Evolutionary conservation across 805 yeast species (phyloP).

Genomic region (Grigorovia jiainica): DNA sequence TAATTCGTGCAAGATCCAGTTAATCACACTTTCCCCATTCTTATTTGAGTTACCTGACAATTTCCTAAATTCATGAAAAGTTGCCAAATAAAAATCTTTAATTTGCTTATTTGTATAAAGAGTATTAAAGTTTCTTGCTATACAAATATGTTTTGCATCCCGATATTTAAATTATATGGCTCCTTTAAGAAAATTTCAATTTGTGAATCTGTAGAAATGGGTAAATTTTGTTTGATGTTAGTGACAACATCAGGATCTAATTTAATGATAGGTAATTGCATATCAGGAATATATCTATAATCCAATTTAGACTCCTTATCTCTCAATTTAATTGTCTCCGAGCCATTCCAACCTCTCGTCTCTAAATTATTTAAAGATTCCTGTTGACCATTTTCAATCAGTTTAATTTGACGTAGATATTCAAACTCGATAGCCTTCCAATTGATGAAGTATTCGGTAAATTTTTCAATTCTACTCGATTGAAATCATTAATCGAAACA

Average conservation of each 20-base stretch:
- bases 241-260: constrained; percentile 35
- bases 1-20: constrained; percentile 79
- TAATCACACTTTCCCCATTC: constrained; percentile 40
- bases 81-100: constrained; percentile 41
- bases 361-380: constrained; percentile 35
- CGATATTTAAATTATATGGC: constrained; percentile 52
- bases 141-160: constrained; percentile 64
- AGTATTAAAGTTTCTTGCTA: constrained; percentile 28
- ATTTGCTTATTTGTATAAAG: constrained; percentile 29
- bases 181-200: constrained; percentile 34
- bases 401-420: constrained; percentile 54
- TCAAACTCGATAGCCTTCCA: constrained; percentile 66
- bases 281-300: constrained; percentile 91
- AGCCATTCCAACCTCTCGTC: constrained; percentile 91
- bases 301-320: constrained; percentile 76
- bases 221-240: constrained; percentile 36
- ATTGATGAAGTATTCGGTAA: constrained; percentile 79
- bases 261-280: constrained; percentile 61
- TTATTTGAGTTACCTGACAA: constrained; percentile 12
- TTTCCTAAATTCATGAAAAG: constrained; percentile 28
- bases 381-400: constrained; percentile 33
- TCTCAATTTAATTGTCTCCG: constrained; percentile 54
- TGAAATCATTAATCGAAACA: constrained; percentile 62
- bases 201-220: constrained; percentile 53
- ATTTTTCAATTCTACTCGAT: constrained; percentile 83